These are phyloP conservation scores for Haplosporangium sp. DNA, from an alignment of 371 early-diverging fungal species.

Conservation along the genomic window DNA sequence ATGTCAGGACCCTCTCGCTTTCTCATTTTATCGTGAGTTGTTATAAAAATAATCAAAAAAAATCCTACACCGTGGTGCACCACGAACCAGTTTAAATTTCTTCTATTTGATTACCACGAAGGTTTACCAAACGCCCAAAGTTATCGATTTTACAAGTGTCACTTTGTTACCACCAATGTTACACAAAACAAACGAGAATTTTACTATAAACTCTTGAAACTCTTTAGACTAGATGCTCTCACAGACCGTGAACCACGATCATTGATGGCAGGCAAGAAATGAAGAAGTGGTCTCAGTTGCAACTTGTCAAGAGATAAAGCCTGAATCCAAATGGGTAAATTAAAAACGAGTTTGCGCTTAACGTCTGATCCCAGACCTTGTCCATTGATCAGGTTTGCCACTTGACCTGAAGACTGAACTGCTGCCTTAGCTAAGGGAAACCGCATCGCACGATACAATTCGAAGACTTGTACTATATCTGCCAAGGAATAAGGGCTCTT, in stretches of 20 bases:
- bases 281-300: slow-evolving; percentile 33
- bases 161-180: no score
- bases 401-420: slow-evolving; percentile 8
- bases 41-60: no score
- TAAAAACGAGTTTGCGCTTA: slow-evolving; percentile 36
- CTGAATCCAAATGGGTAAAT: slow-evolving; percentile 21
- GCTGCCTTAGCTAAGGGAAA: slow-evolving; percentile 14
- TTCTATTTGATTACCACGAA: no score
- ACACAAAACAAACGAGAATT: neutral
- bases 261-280: slow-evolving; percentile 22
- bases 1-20: no score
- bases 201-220: slow-evolving; percentile 5
- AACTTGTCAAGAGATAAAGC: slow-evolving; percentile 22
- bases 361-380: slow-evolving; percentile 33
- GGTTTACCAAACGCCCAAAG: no score
- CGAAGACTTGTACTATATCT: slow-evolving; percentile 13
- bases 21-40: no score
- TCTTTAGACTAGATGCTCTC: neutral
- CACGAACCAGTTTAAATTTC: no score
- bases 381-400: slow-evolving; percentile 29
- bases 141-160: no score
- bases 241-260: slow-evolving; percentile 22
- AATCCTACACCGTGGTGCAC: no score
- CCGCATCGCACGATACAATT: slow-evolving; percentile 13
- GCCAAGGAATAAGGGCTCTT: neutral